Conservation (phyloP, 2,329 filamentous ascomycete species). For the Aureobasidium sp. region DNA sequence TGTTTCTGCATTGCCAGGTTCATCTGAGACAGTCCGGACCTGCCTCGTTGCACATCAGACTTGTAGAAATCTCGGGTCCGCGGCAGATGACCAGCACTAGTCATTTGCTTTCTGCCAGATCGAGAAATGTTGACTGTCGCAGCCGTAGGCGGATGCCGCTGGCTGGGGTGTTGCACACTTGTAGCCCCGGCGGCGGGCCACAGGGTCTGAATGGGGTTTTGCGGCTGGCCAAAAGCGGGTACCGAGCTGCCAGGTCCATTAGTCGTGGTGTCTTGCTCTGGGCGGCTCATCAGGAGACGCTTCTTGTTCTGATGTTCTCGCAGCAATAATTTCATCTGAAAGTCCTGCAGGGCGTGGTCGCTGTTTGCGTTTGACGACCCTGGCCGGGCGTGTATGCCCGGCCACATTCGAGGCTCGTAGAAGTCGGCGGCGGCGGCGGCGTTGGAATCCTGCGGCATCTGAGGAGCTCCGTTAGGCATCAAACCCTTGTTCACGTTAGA, state of each 20-base stretch:
- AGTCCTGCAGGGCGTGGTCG: slow-evolving; percentile 78
- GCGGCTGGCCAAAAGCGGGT: slow-evolving; percentile 43
- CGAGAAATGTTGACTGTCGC: too few species aligned
- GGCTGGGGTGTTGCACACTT: too few species aligned
- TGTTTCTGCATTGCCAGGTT: too few species aligned
- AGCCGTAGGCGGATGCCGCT: too few species aligned
- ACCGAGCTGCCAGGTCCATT: slow-evolving; percentile 41
- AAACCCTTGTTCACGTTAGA: slow-evolving; percentile 63
- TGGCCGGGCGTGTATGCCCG: slow-evolving; percentile 19
- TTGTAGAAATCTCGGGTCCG: too few species aligned
- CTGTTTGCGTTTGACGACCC: slow-evolving; percentile 45
- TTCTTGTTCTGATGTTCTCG: slow-evolving; percentile 86
- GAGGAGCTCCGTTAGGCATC: slow-evolving; percentile 51
- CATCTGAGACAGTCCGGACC: too few species aligned
- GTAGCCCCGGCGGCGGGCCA: too few species aligned
- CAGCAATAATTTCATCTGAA: slow-evolving; percentile 84
- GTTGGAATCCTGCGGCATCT: slow-evolving; percentile 69
- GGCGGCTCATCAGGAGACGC: slow-evolving; percentile 75
- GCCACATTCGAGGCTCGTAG: slow-evolving; percentile 46
- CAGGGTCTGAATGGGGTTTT: slow-evolving; percentile 46
- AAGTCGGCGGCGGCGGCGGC: slow-evolving; percentile 40
- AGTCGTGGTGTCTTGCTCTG: slow-evolving; percentile 64
- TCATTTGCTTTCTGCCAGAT: too few species aligned
- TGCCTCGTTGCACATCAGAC: too few species aligned
- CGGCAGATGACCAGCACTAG: too few species aligned